A percentile compares a stretch with the other conserved stretches of the same genome.
Conservation (phyloP, 805 yeast genomes). For the Saccharomycopsis microspora region DNA sequence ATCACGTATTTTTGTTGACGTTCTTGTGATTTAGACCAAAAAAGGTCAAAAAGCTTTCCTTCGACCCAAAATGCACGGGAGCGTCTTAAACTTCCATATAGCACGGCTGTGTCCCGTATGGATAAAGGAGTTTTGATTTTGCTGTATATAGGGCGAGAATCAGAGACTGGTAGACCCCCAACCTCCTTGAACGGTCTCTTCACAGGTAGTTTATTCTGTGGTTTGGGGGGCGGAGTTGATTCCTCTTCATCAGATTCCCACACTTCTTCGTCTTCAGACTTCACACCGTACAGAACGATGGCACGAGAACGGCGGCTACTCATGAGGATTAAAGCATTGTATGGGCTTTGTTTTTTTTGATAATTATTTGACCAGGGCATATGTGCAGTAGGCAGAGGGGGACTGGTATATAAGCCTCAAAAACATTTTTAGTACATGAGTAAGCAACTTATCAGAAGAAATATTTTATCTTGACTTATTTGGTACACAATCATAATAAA, state of each 20-base stretch:
- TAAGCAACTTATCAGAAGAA: no score
- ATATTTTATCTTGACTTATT: no score
- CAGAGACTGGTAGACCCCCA: slow-evolving; percentile 46
- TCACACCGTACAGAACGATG: no score
- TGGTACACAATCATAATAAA: no score
- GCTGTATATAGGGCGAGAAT: slow-evolving; percentile 50
- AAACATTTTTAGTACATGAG: no score
- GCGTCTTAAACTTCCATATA: slow-evolving; percentile 58
- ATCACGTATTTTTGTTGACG: slow-evolving; percentile 30
- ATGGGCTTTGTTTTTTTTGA: no score
- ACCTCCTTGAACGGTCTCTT: slow-evolving; percentile 7
- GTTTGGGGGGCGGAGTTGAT: neutral
- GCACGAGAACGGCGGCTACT: no score
- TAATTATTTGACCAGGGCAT: no score
- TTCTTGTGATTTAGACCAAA: slow-evolving; percentile 66
- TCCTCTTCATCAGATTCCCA: neutral
- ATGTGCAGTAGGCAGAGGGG: no score
- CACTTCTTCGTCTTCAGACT: neutral
- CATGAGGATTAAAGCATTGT: no score
- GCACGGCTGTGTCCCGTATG: slow-evolving; percentile 59
- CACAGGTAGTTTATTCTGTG: neutral
- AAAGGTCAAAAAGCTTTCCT: slow-evolving; percentile 55
- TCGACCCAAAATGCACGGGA: slow-evolving; percentile 63
- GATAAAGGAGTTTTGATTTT: slow-evolving; percentile 55
- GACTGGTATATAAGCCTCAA: no score